These are phyloP conservation scores for Eucalyptus urophylla DNA, from an alignment of 345 rosid species.

Conservation along the genomic window DNA sequence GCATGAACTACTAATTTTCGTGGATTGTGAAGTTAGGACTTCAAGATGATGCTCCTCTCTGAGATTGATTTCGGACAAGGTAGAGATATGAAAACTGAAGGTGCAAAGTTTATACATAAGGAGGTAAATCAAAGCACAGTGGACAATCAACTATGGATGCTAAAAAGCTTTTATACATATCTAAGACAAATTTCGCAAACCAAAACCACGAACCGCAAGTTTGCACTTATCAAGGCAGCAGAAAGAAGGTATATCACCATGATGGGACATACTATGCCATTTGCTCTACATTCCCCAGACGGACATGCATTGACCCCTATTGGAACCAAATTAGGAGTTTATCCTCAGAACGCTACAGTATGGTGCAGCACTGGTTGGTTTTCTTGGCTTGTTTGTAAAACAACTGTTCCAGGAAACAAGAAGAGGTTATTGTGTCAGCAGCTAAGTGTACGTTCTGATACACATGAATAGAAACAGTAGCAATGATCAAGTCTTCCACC, in stretches of 20 bases:
- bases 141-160: not conserved
- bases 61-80: not conserved
- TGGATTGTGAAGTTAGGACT: not conserved
- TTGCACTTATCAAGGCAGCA: not conserved
- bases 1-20: not conserved
- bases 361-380: conserved; percentile 79
- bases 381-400: conserved; percentile 97
- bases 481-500: not conserved
- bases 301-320: not conserved
- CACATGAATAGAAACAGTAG: not conserved
- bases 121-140: not conserved
- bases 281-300: not conserved
- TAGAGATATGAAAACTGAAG: not conserved
- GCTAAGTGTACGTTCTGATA: not conserved
- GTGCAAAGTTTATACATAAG: not conserved
- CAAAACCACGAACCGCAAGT: not conserved
- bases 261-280: not conserved
- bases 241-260: not conserved
- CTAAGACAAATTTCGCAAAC: not conserved
- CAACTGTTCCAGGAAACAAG: conserved; percentile 50
- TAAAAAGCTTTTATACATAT: not conserved
- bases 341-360: conserved; percentile 41
- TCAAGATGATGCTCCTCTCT: not conserved
- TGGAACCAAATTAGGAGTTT: not conserved
- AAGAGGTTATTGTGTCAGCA: not conserved